Base-by-base conservation (phyloP, 1,284 basidiomycete species). In the Nidula niveotomentosa region DNA sequence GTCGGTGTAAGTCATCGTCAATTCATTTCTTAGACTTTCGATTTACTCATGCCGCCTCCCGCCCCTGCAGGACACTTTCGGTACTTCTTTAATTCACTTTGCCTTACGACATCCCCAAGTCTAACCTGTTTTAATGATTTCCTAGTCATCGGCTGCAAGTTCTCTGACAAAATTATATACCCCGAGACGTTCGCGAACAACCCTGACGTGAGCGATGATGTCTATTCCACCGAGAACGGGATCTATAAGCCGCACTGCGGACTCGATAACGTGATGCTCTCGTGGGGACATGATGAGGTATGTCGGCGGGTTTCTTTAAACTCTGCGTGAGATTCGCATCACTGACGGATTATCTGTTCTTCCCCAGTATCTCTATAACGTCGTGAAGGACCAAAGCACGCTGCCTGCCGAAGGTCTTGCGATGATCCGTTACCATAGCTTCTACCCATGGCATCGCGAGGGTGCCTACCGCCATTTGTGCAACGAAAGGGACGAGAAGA, bases 361-460 rank as follows among this genome's bases (percentile, higher is more conserved):
- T 46, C 50, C 51, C n/a, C n/a, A 91, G 88, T 92, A 92, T 65
- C 74, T 92, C 7, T 92, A 91, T 68, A 75, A 88, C 59, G 85
- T 92, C 57, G 72, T 91, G 53, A 91, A 90, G 69, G 84, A 86
- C 60, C 90, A 92, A 66, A 84, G 83, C 63, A 80, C 79, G n/a
- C 84, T 96, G 0, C 94, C 94, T 0, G 80, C 83, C 53, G 93
- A 92, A 63, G 94, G 81, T 0, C 79, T 96, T 37, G 86, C 90
- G 30, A 96, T 96, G 94, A 93, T 96, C 66, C 86, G 94, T 23
- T 96, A 93, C 72, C 94, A 96, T 76, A 92, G 89, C 62, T 96
- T 96, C 79, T 96, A 96, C 76, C 93, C 94, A 13, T 95, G 93
- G 92, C 92, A 94, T 70, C 83, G 91, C 51, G 92, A 93, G 67